These are phyloP conservation scores for Brettanomyces sp. DNA, from an alignment of 805 yeast species.

Conservation along the genomic window DNA sequence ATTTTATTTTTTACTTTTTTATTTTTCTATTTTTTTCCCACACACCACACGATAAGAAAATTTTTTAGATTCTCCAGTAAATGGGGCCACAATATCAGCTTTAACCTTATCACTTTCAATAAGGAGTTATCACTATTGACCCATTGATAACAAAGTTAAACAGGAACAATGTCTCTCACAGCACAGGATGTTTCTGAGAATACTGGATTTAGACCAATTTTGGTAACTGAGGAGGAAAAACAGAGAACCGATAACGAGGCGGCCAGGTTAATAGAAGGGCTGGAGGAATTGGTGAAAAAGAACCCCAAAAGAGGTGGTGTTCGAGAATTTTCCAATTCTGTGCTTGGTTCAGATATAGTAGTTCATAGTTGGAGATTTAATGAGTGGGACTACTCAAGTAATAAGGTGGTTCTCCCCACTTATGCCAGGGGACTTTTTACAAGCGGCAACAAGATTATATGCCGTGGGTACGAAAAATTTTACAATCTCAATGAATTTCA, in stretches of 20 bases:
- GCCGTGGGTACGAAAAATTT: conserved; percentile 91
- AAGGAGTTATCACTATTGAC: no score
- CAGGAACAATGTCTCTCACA: no score
- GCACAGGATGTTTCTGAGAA: neutral
- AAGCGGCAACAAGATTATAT: conserved; percentile 37
- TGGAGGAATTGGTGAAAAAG: conserved; percentile 8
- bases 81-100: no score
- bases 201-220: neutral
- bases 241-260: conserved; percentile 1
- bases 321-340: conserved; percentile 13
- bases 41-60: no score
- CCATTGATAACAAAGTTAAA: no score
- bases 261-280: conserved; percentile 5
- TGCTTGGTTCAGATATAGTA: conserved; percentile 13
- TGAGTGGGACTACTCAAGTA: conserved; percentile 77
- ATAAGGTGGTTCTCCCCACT: conserved; percentile 49
- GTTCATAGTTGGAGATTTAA: conserved; percentile 66
- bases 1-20: no score
- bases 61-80: no score
- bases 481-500: conserved; percentile 68
- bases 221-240: neutral
- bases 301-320: conserved; percentile 17
- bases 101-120: no score
- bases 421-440: conserved; percentile 82
- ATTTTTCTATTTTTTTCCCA: no score